phyloP scores from a whole-genome alignment of 1,139 yeast genomes.

The Wickerhamomyces sp. region DNA sequence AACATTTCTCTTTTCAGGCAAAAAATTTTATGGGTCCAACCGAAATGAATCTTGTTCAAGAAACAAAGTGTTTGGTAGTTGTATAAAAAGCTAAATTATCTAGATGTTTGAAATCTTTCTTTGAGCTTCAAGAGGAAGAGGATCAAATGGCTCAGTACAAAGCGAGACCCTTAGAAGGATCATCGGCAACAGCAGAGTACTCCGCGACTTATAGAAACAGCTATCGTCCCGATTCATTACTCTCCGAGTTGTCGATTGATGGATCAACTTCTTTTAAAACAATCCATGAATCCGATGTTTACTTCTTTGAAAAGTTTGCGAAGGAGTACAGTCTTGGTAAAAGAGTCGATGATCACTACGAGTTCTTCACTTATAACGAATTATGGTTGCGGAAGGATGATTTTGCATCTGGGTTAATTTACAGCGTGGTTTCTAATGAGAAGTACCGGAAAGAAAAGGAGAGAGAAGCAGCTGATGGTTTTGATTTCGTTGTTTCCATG shows the following conservation, averaged over 20 bases:
- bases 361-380: slow-evolving; percentile 30
- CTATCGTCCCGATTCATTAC: slow-evolving; percentile 30
- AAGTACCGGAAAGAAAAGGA: slow-evolving; percentile 24
- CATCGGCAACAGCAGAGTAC: slow-evolving; percentile 3
- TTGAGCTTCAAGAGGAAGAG: too few relatives aligned
- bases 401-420: slow-evolving; percentile 43
- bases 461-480: neutral
- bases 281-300: slow-evolving; percentile 32
- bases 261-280: slow-evolving; percentile 33
- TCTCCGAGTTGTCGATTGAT: slow-evolving; percentile 29
- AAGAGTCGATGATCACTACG: slow-evolving; percentile 29
- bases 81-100: too few relatives aligned
- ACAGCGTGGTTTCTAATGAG: slow-evolving; percentile 26
- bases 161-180: slow-evolving; percentile 4
- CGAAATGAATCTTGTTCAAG: too few relatives aligned
- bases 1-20: too few relatives aligned
- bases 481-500: slow-evolving; percentile 43
- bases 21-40: too few relatives aligned
- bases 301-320: slow-evolving; percentile 23
- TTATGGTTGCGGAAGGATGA: slow-evolving; percentile 29
- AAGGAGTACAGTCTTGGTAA: slow-evolving; percentile 30
- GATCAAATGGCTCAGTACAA: slow-evolving; percentile 6
- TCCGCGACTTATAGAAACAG: slow-evolving; percentile 33
- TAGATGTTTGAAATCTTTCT: too few relatives aligned
- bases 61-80: too few relatives aligned